Percentiles rank a stretch among this genome's conserved stretches.
Conservation (phyloP, 2,329 filamentous ascomycete species). For the Talaromyces piceae region DNA sequence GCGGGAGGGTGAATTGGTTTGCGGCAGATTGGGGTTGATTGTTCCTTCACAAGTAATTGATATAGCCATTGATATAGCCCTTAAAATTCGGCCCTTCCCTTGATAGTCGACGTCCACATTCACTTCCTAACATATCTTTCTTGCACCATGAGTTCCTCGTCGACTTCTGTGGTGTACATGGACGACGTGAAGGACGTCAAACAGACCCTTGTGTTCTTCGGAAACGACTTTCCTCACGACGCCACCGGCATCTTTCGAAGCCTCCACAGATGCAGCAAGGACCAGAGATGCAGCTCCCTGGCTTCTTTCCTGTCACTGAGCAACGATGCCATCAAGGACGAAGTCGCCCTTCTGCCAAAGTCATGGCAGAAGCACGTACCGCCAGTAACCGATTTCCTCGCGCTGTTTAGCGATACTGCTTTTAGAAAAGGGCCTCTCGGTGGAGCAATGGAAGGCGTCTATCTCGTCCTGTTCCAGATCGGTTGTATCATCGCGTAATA, state of each 20-base stretch:
- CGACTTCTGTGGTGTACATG: not conserved
- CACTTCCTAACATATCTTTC: not conserved
- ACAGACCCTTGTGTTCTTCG: not conserved
- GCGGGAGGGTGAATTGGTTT: not conserved
- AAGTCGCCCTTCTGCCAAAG: not conserved
- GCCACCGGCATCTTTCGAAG: not conserved
- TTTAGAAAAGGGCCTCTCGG: not conserved
- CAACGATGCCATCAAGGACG: not conserved
- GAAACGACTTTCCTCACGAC: not conserved
- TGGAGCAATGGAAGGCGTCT: not conserved
- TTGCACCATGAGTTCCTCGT: not conserved
- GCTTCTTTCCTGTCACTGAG: not conserved
- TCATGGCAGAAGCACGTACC: not conserved
- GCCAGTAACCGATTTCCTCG: not conserved
- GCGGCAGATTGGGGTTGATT: not conserved
- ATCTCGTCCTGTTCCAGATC: not conserved
- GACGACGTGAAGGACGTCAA: not conserved
- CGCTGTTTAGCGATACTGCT: not conserved
- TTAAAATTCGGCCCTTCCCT: not conserved
- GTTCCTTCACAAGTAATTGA: not conserved
- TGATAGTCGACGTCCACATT: not conserved
- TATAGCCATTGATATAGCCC: not conserved
- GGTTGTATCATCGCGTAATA: not conserved
- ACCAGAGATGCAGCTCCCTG: not conserved
- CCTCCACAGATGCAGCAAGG: not conserved